A percentile compares a stretch with the other conserved stretches of the same genome.
These are phyloP conservation scores for Erysimum cheiranthoides DNA, from an alignment of 345 rosid species.

Conservation along the genomic window DNA sequence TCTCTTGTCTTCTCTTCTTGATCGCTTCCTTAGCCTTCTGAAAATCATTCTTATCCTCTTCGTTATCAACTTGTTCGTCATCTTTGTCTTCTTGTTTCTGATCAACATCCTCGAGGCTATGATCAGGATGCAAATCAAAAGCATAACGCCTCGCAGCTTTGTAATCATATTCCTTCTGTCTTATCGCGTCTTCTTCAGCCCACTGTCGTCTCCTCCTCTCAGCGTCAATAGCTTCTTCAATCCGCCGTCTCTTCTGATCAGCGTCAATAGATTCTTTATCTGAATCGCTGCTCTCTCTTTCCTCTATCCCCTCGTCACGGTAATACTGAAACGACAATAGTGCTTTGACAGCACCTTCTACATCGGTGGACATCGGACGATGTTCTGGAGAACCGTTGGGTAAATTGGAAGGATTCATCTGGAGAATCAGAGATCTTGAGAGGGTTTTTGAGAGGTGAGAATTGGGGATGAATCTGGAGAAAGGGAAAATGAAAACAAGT, in stretches of 20 bases:
- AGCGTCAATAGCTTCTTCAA: no score
- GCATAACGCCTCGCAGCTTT: not conserved
- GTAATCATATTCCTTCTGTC: not conserved
- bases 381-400: not conserved
- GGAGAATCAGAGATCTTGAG: not conserved
- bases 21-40: constrained; percentile 43
- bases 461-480: not conserved
- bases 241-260: no score
- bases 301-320: not conserved
- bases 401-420: constrained; percentile 3
- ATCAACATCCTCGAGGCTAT: not conserved
- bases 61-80: not conserved
- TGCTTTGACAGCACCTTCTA: not conserved
- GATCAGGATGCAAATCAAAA: not conserved
- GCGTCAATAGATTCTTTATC: not conserved
- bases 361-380: not conserved
- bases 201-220: not conserved
- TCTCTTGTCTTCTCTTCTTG: constrained; percentile 29
- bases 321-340: not conserved
- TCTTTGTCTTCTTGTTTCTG: not conserved
- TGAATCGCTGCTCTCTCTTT: not conserved
- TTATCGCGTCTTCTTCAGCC: not conserved
- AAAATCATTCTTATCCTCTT: constrained; percentile 31
- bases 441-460: not conserved
- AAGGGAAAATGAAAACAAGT: not conserved